A percentile compares a stretch with the other conserved stretches of the same genome.
Conservation (phyloP, 768 basidiomycete genomes). For the Lactifluus pinguis region DNA sequence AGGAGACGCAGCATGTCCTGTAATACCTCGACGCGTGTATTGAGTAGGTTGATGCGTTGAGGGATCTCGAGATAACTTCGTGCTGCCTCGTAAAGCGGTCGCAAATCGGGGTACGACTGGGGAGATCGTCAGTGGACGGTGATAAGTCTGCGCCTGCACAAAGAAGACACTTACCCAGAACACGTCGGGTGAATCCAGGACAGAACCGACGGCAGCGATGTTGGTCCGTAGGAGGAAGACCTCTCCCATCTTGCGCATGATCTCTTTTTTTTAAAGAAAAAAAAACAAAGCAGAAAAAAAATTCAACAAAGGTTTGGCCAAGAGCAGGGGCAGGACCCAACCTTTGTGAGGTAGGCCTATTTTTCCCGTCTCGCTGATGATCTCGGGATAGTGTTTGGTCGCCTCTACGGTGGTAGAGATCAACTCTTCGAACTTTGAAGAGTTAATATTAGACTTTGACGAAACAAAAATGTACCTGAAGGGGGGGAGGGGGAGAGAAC, state of each 20-base stretch:
- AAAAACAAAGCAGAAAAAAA: too few species aligned
- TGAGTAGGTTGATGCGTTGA: slow-evolving; percentile 85
- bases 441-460: neutral
- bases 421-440: slow-evolving; percentile 73
- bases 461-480: neutral
- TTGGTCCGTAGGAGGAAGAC: slow-evolving; percentile 89
- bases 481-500: slow-evolving; percentile 11
- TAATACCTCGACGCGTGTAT: slow-evolving; percentile 89
- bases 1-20: slow-evolving; percentile 95
- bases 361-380: slow-evolving; percentile 89
- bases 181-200: slow-evolving; percentile 93
- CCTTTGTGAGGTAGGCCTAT: slow-evolving; percentile 85
- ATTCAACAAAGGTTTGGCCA: neutral
- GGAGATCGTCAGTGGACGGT: neutral
- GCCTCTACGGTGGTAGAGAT: slow-evolving; percentile 92
- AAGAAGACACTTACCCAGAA: slow-evolving; percentile 67
- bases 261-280: slow-evolving; percentile 41
- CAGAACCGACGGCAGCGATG: slow-evolving; percentile 92
- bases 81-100: slow-evolving; percentile 90
- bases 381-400: slow-evolving; percentile 92
- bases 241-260: slow-evolving; percentile 96
- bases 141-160: slow-evolving; percentile 4
- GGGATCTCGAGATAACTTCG: slow-evolving; percentile 92
- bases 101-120: slow-evolving; percentile 88
- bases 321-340: slow-evolving; percentile 24